Evolutionary conservation across 2,329 filamentous ascomycete genomes (phyloP).

Genomic region (Mollisia scopiformis): DNA sequence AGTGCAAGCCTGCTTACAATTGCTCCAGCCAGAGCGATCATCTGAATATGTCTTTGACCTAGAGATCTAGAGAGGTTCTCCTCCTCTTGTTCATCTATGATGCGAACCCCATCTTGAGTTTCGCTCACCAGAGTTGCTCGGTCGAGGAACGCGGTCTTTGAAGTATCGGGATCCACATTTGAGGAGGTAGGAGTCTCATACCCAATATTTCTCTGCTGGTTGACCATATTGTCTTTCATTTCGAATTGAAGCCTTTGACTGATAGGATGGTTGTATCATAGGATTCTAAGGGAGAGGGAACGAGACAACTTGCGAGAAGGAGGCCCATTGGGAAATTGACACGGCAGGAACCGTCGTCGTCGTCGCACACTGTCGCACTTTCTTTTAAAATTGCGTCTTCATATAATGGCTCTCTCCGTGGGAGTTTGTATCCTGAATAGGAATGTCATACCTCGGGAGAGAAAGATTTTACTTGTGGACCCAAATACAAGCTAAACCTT

Average conservation of each 20-base stretch:
- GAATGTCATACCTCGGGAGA: too few species aligned
- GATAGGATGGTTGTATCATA: not conserved
- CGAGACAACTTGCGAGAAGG: not conserved
- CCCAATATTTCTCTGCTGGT: not conserved
- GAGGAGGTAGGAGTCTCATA: not conserved
- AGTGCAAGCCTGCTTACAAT: slow-evolving; percentile 40
- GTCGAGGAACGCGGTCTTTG: not conserved
- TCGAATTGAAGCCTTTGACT: not conserved
- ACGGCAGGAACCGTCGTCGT: not conserved
- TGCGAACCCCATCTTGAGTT: not conserved
- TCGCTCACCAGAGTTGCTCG: not conserved
- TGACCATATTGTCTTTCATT: not conserved
- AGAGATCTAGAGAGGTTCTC: not conserved
- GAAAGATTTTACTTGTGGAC: too few species aligned
- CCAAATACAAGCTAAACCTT: too few species aligned
- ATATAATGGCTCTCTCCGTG: too few species aligned
- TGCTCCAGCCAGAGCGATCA: slow-evolving; percentile 47
- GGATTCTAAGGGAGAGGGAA: not conserved
- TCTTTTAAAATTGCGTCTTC: not conserved
- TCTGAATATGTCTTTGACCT: slow-evolving; percentile 40
- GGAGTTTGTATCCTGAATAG: too few species aligned
- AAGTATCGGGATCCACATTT: not conserved
- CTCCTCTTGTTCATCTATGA: not conserved
- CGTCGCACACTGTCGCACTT: not conserved
- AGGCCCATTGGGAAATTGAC: not conserved